Percentiles rank a stretch among this genome's conserved stretches.
Conservation (phyloP, 75 land plant species). For the Pinus albicaulis region DNA sequence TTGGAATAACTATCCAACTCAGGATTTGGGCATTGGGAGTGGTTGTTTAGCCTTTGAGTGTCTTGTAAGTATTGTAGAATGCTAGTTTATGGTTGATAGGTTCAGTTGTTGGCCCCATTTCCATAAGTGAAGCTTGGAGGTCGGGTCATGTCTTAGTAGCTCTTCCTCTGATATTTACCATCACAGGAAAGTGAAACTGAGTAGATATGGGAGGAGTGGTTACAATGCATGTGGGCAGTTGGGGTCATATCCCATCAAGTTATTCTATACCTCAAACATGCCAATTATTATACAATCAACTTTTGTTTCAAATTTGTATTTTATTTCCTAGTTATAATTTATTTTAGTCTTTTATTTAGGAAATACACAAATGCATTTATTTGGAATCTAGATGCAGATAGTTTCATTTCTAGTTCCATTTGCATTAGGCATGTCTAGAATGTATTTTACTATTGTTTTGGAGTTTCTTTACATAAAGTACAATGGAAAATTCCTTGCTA, state of each 20-base stretch:
- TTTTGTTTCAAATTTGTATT: conserved; percentile 64
- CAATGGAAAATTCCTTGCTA: conserved; percentile 64
- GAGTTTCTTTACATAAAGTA: conserved; percentile 21
- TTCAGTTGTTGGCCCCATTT: too few species aligned
- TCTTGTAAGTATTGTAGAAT: too few species aligned
- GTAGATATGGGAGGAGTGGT: too few species aligned
- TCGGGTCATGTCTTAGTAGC: too few species aligned
- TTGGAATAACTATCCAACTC: too few species aligned
- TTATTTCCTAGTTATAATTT: conserved; percentile 61
- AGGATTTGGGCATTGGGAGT: too few species aligned
- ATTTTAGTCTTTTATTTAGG: neutral
- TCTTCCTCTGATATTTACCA: too few species aligned
- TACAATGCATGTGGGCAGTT: conserved; percentile 62
- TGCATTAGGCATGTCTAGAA: neutral
- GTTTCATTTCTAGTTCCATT: neutral
- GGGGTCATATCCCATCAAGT: conserved; percentile 70
- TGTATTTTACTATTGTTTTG: neutral
- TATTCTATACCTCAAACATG: conserved; percentile 80
- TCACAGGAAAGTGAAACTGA: too few species aligned
- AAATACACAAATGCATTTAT: neutral
- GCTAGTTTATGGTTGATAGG: too few species aligned
- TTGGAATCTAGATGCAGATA: neutral
- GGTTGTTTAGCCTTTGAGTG: too few species aligned
- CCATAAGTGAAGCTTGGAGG: too few species aligned
- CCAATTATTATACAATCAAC: conserved; percentile 80